Evolutionary conservation across 495 filamentous ascomycete genomes (phyloP), one percentile per base, ranked within the genome.

Genomic region (Bacidia gigantensis): DNA sequence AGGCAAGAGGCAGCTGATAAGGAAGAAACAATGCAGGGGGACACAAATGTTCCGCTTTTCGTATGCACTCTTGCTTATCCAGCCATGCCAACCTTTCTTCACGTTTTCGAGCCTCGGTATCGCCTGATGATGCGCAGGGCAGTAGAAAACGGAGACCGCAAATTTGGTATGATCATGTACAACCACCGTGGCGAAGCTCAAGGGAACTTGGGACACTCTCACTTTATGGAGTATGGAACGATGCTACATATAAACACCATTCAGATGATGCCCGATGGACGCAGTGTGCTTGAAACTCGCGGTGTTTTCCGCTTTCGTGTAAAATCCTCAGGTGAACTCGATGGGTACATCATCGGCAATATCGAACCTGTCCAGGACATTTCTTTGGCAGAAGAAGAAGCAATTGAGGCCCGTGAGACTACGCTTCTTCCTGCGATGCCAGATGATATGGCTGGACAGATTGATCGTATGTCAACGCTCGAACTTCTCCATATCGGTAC

Each of bases 81-180:
- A 11, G 72, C 72, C 0, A 87, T 89, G 79, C 87, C 86, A 1
- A 87, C 83, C 0, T 89, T 88, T 57, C 67, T 96, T 0, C 84
- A 90, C 61, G 76, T 96, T n/a, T 95, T 94, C 63, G 89, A 96
- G 63, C 85, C 87, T 21, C 78, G 86, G 11, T 95, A 95, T 64
- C 79, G 86, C 2, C 73, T 93, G 7, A 90, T 95, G 87, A 82
- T 95, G 20, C 78, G 82, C 44, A 80, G 88, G 23, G 84, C 81
- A 9, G 71, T 90, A 38, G 81, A 87, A 50, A 75, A 58, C 53
- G 79, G 78, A 1, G 76, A 81, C 51, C 67, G 78, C 18, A 83
- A 75, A 46, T 95, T 96, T 58, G 89, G 89, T 2, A 93, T 94
- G 84, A 69, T 93, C 21, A 76, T 83, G 65, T 78, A 79, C 56